A percentile compares a stretch with the other conserved stretches of the same genome.
These are phyloP conservation scores for Pseudonectria buxi DNA, from an alignment of 2,329 filamentous ascomycete species.

Conservation along the genomic window DNA sequence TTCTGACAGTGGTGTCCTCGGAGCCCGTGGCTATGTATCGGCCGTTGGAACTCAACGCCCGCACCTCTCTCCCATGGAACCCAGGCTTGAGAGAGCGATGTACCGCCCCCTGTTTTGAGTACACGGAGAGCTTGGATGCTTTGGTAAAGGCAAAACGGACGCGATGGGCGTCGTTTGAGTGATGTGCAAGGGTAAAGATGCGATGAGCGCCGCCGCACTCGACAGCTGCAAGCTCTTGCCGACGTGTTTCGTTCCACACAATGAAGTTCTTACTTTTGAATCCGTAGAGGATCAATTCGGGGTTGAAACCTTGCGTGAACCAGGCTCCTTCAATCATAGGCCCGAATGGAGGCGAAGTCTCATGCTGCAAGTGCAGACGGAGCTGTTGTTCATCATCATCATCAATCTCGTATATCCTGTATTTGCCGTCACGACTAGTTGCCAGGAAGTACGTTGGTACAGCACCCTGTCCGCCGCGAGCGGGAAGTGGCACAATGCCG, in stretches of 20 bases:
- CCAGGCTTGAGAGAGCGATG: constrained; percentile 56
- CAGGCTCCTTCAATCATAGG: constrained; percentile 69
- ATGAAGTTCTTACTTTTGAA: constrained; percentile 77
- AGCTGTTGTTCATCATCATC: constrained; percentile 12
- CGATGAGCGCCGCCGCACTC: constrained; percentile 83
- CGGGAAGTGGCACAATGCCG: constrained; percentile 46
- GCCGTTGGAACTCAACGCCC: constrained; percentile 39
- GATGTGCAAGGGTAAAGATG: constrained; percentile 52
- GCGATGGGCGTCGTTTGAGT: constrained; percentile 23
- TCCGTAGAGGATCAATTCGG: constrained; percentile 66
- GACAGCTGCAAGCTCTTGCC: constrained; percentile 62
- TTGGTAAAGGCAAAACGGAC: constrained; percentile 68
- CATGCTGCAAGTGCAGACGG: constrained; percentile 52
- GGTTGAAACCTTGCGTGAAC: constrained; percentile 36
- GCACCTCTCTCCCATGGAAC: constrained; percentile 80
- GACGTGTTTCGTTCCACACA: constrained; percentile 68
- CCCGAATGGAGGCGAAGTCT: constrained; percentile 62
- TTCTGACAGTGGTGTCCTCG: constrained; percentile 68
- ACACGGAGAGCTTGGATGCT: constrained; percentile 47
- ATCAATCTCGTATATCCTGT: constrained; percentile 53
- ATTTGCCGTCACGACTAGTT: constrained; percentile 70
- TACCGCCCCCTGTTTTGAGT: constrained; percentile 32
- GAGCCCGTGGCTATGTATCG: constrained; percentile 56
- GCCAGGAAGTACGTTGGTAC: constrained; percentile 51
- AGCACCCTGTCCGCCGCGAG: constrained; percentile 8